A percentile compares a stretch with the other conserved stretches of the same genome.
These are phyloP conservation scores for Parachaetomium inaequale DNA, from an alignment of 495 filamentous ascomycete species.

Conservation along the genomic window DNA sequence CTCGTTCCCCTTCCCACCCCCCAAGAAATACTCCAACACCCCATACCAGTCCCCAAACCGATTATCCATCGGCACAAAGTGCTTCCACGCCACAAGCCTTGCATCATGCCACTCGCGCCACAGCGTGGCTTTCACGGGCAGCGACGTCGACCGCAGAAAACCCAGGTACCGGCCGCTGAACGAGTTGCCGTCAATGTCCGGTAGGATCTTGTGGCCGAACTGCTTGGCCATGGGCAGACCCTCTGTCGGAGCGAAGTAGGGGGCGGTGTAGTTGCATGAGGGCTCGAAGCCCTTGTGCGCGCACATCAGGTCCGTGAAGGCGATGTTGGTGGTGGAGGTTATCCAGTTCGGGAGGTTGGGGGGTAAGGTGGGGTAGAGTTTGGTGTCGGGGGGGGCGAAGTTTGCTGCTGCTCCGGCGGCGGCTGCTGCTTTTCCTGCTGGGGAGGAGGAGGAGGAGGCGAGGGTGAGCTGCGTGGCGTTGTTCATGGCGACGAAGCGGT, in stretches of 20 bases:
- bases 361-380: constrained; percentile 31
- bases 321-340: constrained; percentile 34
- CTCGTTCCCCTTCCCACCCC: constrained; percentile 36
- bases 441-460: constrained; percentile 31
- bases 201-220: constrained; percentile 59
- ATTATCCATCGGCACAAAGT: constrained; percentile 85
- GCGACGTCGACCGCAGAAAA: constrained; percentile 59
- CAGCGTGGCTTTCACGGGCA: constrained; percentile 69
- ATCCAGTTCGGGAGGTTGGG: constrained; percentile 39
- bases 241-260: constrained; percentile 39
- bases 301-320: constrained; percentile 47
- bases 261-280: constrained; percentile 48
- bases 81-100: constrained; percentile 64
- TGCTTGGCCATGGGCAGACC: constrained; percentile 50
- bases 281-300: not conserved
- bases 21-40: constrained; percentile 77
- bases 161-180: constrained; percentile 69
- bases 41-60: constrained; percentile 71
- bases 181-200: constrained; percentile 70
- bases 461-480: constrained; percentile 57
- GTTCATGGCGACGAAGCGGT: constrained; percentile 66
- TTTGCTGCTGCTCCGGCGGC: constrained; percentile 7
- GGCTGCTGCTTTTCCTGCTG: too few relatives aligned
- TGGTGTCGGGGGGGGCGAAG: constrained; percentile 42
- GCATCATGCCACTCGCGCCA: constrained; percentile 76